Evolutionary conservation across 2,329 filamentous ascomycete genomes (phyloP).

Genomic region (Venturia effusa): DNA sequence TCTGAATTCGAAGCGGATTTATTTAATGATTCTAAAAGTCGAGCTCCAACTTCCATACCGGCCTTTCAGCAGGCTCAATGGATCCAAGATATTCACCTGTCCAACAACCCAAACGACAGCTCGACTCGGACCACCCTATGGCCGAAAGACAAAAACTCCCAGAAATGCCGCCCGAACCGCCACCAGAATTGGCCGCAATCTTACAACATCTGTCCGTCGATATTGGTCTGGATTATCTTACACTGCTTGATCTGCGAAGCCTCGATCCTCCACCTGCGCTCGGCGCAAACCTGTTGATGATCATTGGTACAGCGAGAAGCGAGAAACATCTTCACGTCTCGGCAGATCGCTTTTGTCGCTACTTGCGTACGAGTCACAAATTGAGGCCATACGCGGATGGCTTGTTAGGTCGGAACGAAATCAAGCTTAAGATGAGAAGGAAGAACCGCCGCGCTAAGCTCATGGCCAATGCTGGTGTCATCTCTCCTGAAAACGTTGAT

Average conservation of each 20-base stretch:
- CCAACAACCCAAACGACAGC: constrained; percentile 17
- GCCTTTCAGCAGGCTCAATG: background rate
- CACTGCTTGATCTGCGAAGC: constrained; percentile 69
- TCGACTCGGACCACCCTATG: constrained; percentile 29
- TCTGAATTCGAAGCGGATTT: background rate
- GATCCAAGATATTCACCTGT: constrained; percentile 80
- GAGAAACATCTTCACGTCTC: constrained; percentile 89
- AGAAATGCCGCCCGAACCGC: constrained; percentile 55
- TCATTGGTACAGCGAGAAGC: constrained; percentile 81
- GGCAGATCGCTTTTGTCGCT: constrained; percentile 79
- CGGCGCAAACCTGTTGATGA: constrained; percentile 81
- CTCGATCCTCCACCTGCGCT: constrained; percentile 81
- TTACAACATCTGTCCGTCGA: constrained; percentile 73
- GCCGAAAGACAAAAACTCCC: constrained; percentile 48
- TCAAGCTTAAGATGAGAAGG: constrained; percentile 75
- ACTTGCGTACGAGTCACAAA: constrained; percentile 63
- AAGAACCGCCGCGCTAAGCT: constrained; percentile 74
- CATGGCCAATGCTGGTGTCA: constrained; percentile 57
- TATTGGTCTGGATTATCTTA: constrained; percentile 73
- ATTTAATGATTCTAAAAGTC: background rate
- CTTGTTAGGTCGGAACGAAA: constrained; percentile 76
- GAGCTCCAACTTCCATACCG: background rate
- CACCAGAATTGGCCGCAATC: constrained; percentile 59
- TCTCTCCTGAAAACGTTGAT: constrained; percentile 46
- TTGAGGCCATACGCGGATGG: constrained; percentile 75